Evolutionary conservation across 257 asterid genomes (phyloP).

Genomic region (Rauvolfia tetraphylla): DNA sequence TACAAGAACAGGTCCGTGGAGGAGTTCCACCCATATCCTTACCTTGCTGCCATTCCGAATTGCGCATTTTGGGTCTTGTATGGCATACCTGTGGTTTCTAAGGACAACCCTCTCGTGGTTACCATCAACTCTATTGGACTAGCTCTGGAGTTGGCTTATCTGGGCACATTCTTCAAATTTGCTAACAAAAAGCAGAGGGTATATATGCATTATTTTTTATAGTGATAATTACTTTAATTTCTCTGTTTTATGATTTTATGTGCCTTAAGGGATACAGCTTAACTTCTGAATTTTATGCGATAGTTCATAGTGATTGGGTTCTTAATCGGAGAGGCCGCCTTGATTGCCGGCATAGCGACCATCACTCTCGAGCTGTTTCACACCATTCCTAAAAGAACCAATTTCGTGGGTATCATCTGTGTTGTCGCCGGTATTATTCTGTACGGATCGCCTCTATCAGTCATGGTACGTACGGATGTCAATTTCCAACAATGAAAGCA

Average conservation of each 20-base stretch:
- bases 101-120: conserved; percentile 47
- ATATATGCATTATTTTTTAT: neutral
- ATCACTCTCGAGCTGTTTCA: conserved; percentile 37
- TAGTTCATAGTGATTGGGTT: conserved; percentile 29
- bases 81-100: conserved; percentile 50
- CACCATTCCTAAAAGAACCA: conserved; percentile 34
- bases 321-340: conserved; percentile 21
- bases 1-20: conserved; percentile 43
- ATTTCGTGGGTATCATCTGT: conserved; percentile 48
- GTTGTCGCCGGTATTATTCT: conserved; percentile 51
- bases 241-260: neutral
- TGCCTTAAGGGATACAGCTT: neutral
- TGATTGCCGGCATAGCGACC: conserved; percentile 20
- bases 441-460: conserved; percentile 61
- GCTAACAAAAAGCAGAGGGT: neutral
- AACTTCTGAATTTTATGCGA: neutral
- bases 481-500: neutral
- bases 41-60: conserved; percentile 43
- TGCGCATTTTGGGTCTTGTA: conserved; percentile 62
- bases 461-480: conserved; percentile 34
- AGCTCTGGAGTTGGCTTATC: conserved; percentile 16
- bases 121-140: conserved; percentile 51
- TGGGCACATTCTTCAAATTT: conserved; percentile 30
- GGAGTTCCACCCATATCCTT: conserved; percentile 70
- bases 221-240: neutral